Conservation (phyloP, 2,329 filamentous ascomycete species). For the Neofusicoccum ribis region DNA sequence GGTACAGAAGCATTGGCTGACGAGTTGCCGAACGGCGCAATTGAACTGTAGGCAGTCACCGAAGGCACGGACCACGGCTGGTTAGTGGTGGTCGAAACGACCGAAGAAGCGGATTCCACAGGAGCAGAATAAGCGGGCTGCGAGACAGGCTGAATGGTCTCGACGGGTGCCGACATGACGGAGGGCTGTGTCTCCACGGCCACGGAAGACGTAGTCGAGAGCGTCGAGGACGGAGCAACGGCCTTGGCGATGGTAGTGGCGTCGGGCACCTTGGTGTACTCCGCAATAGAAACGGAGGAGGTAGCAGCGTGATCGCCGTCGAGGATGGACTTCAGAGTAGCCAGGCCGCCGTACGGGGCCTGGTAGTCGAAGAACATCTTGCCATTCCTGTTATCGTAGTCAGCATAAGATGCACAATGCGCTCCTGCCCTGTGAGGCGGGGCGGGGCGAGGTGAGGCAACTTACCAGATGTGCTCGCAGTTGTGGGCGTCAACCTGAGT, state of each 20-base stretch:
- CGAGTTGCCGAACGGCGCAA: not conserved
- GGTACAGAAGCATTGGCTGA: not conserved
- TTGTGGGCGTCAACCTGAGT: constrained; percentile 6
- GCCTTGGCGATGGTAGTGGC: not conserved
- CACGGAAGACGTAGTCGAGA: no score
- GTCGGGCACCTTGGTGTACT: no score
- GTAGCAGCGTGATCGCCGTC: not conserved
- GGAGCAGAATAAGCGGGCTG: not conserved
- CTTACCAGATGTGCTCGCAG: constrained; percentile 12
- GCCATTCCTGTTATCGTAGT: not conserved
- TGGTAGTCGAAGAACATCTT: constrained; percentile 9
- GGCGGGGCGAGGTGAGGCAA: not conserved
- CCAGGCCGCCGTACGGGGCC: not conserved
- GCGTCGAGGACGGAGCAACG: not conserved
- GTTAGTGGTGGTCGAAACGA: not conserved
- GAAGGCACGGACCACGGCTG: not conserved
- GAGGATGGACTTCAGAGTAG: not conserved
- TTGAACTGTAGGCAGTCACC: not conserved
- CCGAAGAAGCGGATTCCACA: not conserved
- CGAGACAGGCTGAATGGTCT: no score
- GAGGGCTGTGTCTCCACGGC: no score
- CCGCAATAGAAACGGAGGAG: no score
- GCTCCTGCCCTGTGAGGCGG: not conserved
- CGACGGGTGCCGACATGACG: no score
- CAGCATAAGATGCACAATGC: not conserved